Evolutionary conservation across 805 yeast species (phyloP).

Genomic region (Starmerella sp.): DNA sequence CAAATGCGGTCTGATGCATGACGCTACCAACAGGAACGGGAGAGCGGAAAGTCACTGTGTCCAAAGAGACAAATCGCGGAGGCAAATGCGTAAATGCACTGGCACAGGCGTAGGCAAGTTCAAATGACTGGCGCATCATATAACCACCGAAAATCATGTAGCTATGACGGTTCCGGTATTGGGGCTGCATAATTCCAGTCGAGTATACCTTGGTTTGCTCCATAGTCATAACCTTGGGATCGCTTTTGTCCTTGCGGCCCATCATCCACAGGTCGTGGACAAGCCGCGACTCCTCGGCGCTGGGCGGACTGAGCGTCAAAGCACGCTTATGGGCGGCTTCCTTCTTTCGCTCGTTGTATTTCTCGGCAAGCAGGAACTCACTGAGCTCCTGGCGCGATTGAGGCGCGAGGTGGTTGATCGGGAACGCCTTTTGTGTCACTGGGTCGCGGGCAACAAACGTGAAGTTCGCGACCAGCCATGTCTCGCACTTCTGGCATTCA

Average conservation of each 20-base stretch:
- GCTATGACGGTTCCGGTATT: constrained; percentile 87
- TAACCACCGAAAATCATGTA: constrained; percentile 95
- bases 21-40: constrained; percentile 96
- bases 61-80: constrained; percentile 82
- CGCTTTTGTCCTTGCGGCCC: neutral
- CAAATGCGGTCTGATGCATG: constrained; percentile 66
- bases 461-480: constrained; percentile 79
- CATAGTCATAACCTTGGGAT: constrained; percentile 46
- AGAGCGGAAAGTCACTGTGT: constrained; percentile 80
- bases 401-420: constrained; percentile 73
- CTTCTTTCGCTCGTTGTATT: constrained; percentile 78
- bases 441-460: constrained; percentile 96
- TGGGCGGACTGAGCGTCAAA: constrained; percentile 60
- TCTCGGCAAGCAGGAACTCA: constrained; percentile 79
- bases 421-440: constrained; percentile 76
- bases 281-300: constrained; percentile 55
- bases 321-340: constrained; percentile 56
- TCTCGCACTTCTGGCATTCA: constrained; percentile 56
- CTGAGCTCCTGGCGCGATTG: constrained; percentile 64
- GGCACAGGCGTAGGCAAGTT: constrained; percentile 84
- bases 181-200: constrained; percentile 90
- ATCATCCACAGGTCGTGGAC: constrained; percentile 62
- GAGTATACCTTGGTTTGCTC: constrained; percentile 58
- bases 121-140: constrained; percentile 81
- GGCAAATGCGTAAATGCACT: constrained; percentile 77